Base-by-base conservation (phyloP, 2,329 filamentous ascomycete genomes). In the Xylariales sp. region DNA sequence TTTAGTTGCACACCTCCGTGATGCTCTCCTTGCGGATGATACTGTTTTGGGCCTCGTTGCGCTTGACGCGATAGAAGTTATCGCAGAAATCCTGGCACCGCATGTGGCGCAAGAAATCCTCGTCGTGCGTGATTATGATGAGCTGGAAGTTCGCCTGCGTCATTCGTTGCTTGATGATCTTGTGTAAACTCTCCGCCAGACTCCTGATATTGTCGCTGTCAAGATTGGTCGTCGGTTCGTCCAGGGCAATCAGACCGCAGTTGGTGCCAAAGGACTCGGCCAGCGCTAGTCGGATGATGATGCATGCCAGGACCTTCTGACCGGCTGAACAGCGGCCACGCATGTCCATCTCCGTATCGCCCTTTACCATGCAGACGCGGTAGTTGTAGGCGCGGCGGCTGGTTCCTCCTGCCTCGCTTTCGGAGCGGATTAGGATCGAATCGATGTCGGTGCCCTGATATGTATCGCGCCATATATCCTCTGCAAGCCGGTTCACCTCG, bases 281-380 rank as follows among this genome's bases (percentile, higher is more conserved):
- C 34, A 98, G 78, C 10, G 94, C 93, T 20, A 98, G 78, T 2
- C 93, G 90, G 62, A 98, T 96, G 65, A 98, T 94, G 68, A 98
- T 98, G 63, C 84, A 89, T 4, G 93, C 93, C 20, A 98, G 79
- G 20, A 98, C 91, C 65, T 95, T 96, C 62, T 98, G 93, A 3
- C 93, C 93, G 1, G 93, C 93, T 51, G 87, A 94, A 73, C 93
- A 98, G 42, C 93, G 87, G 1, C 93, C 94, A 48, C 93, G 88
- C 93, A 98, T 98, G 68, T 98, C 93, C 89, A 98, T 95, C 64
- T 98, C 93, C 1, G 86, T 88, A 57, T 94, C 89, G 60, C 91
- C 85, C 69, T 98, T 98, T 53, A 95, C 82, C 93, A 98, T 98
- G 64, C 88, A 90, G 5, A 98, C 84, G 34, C 93, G 87, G 71